Percentiles rank a stretch among this genome's conserved stretches.
These are phyloP conservation scores for Tylopilus sp. DNA, from an alignment of 768 basidiomycete genomes.

Conservation along the genomic window DNA sequence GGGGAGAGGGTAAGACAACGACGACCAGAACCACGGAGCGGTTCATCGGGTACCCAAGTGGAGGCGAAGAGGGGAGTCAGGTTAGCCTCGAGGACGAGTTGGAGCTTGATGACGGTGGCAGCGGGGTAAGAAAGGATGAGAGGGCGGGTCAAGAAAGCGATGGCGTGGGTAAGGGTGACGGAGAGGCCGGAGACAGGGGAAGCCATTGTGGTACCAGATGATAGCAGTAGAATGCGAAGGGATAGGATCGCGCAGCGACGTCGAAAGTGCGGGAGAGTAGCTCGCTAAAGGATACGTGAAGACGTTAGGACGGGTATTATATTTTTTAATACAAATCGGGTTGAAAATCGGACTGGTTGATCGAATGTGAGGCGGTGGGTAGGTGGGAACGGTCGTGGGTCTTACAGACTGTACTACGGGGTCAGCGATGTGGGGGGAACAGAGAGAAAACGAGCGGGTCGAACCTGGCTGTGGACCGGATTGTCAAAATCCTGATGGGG, in stretches of 20 bases:
- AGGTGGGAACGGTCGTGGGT: slow-evolving; percentile 9
- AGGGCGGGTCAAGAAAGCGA: slow-evolving; percentile 69
- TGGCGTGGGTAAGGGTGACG: slow-evolving; percentile 67
- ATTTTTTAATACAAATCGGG: slow-evolving; percentile 9
- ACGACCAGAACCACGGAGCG: slow-evolving; percentile 64
- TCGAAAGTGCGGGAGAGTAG: slow-evolving; percentile 21
- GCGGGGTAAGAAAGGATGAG: slow-evolving; percentile 56
- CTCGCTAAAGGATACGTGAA: slow-evolving; percentile 25
- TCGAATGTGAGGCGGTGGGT: slow-evolving; percentile 15
- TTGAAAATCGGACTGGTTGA: slow-evolving; percentile 26
- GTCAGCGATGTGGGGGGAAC: slow-evolving; percentile 9
- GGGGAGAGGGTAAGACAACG: slow-evolving; percentile 76
- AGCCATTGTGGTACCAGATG: slow-evolving; percentile 18
- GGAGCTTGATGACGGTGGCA: slow-evolving; percentile 63
- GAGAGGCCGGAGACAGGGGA: slow-evolving; percentile 50
- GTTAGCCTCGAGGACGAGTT: slow-evolving; percentile 69
- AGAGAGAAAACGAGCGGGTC: background rate
- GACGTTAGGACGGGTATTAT: slow-evolving; percentile 20
- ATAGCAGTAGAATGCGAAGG: slow-evolving; percentile 22
- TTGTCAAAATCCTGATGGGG: slow-evolving; percentile 36
- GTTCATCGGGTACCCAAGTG: slow-evolving; percentile 63
- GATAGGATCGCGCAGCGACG: slow-evolving; percentile 32
- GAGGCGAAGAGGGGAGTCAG: slow-evolving; percentile 65
- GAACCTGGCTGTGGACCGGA: slow-evolving; percentile 34
- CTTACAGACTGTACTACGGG: slow-evolving; percentile 26